Conservation (phyloP, 352 stramenopile genomes). For the Phytophthora podocarpi region DNA sequence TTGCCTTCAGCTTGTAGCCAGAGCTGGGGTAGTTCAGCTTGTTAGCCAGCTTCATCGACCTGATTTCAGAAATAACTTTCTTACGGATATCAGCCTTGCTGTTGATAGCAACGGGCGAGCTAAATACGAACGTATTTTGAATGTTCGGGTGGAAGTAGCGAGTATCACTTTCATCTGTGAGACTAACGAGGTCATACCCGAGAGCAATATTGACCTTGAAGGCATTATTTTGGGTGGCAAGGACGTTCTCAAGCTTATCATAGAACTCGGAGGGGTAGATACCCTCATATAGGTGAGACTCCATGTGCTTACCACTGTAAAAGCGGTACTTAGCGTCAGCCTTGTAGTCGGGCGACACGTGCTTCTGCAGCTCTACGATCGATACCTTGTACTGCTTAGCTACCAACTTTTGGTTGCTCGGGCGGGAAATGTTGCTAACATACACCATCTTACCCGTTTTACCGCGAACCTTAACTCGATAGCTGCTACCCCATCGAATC, state of each 20-base stretch:
- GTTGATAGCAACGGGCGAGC: slow-evolving; percentile 13
- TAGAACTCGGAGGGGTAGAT: too few relatives aligned
- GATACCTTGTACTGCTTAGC: slow-evolving; percentile 20
- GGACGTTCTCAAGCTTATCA: too few relatives aligned
- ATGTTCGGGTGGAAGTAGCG: slow-evolving; percentile 7
- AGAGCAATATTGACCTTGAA: slow-evolving; percentile 26
- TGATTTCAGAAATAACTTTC: too few relatives aligned
- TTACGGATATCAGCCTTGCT: background rate
- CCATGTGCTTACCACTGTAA: slow-evolving; percentile 13
- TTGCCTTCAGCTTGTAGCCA: slow-evolving; percentile 8
- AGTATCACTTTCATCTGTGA: background rate
- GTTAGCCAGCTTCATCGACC: too few relatives aligned
- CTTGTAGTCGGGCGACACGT: slow-evolving; percentile 14
- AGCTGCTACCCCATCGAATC: too few relatives aligned
- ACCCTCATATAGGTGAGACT: too few relatives aligned
- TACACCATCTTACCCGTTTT: slow-evolving; percentile 19
- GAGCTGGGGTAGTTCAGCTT: slow-evolving; percentile 5
- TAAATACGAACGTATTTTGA: slow-evolving; percentile 20
- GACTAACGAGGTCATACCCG: slow-evolving; percentile 21
- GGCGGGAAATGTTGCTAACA: slow-evolving; percentile 9
- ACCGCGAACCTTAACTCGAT: too few relatives aligned
- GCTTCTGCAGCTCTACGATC: slow-evolving; percentile 15
- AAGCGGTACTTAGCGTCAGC: slow-evolving; percentile 8
- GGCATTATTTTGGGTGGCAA: slow-evolving; percentile 7
- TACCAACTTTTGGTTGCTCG: slow-evolving; percentile 10